Evolutionary conservation across 2,329 filamentous ascomycete species (phyloP).

Genomic region (Botrytis fabae): DNA sequence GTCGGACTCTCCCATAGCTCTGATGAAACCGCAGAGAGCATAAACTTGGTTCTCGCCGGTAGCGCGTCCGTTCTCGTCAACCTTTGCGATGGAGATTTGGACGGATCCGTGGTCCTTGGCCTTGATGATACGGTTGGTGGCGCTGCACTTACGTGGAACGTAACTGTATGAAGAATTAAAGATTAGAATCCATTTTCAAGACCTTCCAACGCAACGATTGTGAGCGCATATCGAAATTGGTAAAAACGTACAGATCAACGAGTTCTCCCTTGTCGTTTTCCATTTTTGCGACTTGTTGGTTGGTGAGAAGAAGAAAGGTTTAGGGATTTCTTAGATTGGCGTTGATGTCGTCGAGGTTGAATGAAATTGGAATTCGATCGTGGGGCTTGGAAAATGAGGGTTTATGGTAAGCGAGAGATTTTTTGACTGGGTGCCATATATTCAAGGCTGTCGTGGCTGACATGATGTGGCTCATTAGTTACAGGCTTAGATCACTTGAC

Average conservation of each 20-base stretch:
- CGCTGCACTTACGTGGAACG: conserved; percentile 98
- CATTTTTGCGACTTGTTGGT: conserved; percentile 65
- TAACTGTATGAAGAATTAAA: conserved; percentile 58
- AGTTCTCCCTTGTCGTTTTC: conserved; percentile 99
- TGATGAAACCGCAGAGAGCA: conserved; percentile 95
- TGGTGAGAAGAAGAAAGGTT: conserved; percentile 29
- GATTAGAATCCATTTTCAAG: conserved; percentile 19
- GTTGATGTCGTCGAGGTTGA: conserved; percentile 36
- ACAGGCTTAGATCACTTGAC: not conserved
- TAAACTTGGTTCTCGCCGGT: conserved; percentile 97
- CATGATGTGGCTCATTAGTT: not conserved
- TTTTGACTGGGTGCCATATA: conserved; percentile 15
- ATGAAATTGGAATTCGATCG: conserved; percentile 33
- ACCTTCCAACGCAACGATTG: not conserved
- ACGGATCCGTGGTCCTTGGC: conserved; percentile 99
- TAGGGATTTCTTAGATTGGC: conserved; percentile 20
- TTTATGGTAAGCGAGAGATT: conserved; percentile 23
- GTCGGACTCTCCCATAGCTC: conserved; percentile 96
- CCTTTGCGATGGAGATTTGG: conserved; percentile 95
- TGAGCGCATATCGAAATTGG: not conserved
- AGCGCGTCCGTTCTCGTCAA: conserved; percentile 95
- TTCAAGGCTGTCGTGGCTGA: not conserved
- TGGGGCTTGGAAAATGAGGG: conserved; percentile 25
- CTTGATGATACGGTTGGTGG: conserved; percentile 99
- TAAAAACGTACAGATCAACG: conserved; percentile 84